phyloP scores from a whole-genome alignment of 2,329 filamentous ascomycete species.

The Pseudogymnoascus destructans region DNA sequence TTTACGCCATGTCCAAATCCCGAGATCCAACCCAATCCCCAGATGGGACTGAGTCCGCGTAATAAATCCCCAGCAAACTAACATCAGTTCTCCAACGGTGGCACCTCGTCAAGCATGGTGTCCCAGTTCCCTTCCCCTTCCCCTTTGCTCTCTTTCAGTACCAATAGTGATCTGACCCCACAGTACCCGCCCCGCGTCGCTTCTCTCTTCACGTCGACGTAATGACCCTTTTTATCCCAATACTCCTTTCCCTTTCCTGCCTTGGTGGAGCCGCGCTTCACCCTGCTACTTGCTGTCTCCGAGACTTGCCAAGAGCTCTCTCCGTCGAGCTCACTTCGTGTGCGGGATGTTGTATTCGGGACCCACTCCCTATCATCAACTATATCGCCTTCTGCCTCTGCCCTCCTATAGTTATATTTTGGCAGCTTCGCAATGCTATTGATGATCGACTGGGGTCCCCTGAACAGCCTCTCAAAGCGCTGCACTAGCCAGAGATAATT shows the following conservation, averaged over 20 bases:
- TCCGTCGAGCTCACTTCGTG: slow-evolving; percentile 15
- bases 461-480: slow-evolving; percentile 53
- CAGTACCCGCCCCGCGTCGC: slow-evolving; percentile 43
- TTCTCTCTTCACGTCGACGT: slow-evolving; percentile 31
- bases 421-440: slow-evolving; percentile 45
- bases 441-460: slow-evolving; percentile 43
- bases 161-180: slow-evolving; percentile 39
- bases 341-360: slow-evolving; percentile 11
- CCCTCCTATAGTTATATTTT: slow-evolving; percentile 44
- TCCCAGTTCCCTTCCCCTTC: slow-evolving; percentile 26
- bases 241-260: slow-evolving; percentile 12
- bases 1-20: not conserved
- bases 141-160: slow-evolving; percentile 28
- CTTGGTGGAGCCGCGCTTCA: slow-evolving; percentile 7
- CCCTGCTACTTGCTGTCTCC: slow-evolving; percentile 9
- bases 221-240: slow-evolving; percentile 26
- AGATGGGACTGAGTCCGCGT: not conserved
- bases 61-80: not conserved
- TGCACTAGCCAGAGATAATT: slow-evolving; percentile 45
- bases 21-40: not conserved
- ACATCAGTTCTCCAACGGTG: slow-evolving; percentile 16
- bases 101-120: slow-evolving; percentile 21
- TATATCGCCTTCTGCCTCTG: slow-evolving; percentile 42
- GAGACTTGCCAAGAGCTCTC: slow-evolving; percentile 22
- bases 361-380: slow-evolving; percentile 41